Percentiles rank a stretch among this genome's conserved stretches.
phyloP scores from a whole-genome alignment of 345 rosid genomes.

The Citrus sp. region DNA sequence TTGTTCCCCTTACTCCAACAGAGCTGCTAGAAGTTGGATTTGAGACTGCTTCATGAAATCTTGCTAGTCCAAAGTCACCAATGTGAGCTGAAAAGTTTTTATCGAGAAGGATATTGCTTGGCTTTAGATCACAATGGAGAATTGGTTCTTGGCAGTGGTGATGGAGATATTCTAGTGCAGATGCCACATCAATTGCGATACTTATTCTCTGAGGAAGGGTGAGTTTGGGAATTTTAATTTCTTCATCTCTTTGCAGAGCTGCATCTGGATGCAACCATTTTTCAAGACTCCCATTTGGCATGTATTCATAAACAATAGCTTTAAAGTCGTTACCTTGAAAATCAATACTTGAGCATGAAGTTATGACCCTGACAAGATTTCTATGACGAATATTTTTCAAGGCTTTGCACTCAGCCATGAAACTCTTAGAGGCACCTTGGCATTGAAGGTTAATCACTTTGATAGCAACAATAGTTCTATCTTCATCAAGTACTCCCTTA shows the following conservation, averaged over 20 bases:
- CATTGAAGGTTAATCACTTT: constrained; percentile 16
- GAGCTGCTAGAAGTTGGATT: constrained; percentile 2
- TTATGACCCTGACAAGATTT: neutral
- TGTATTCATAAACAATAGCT: neutral
- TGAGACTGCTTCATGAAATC: neutral
- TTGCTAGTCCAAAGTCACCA: constrained; percentile 2
- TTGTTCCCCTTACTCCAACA: constrained; percentile 20
- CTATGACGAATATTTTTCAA: neutral
- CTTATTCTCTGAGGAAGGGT: neutral
- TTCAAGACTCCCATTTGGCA: constrained; percentile 8
- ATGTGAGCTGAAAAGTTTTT: neutral
- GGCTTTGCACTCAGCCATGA: neutral
- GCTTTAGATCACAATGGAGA: constrained; percentile 9
- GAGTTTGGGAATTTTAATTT: neutral
- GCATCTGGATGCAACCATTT: constrained; percentile 1
- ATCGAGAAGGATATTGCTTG: constrained; percentile 10
- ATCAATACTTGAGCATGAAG: constrained; percentile 18
- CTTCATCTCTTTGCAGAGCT: neutral
- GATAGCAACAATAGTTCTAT: neutral
- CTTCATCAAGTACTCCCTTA: neutral
- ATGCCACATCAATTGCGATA: constrained; percentile 6
- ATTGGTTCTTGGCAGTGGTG: constrained; percentile 2
- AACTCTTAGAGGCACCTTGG: constrained; percentile 1
- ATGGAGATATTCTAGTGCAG: constrained; percentile 4
- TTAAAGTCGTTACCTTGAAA: constrained; percentile 11